Conservation (phyloP, 306 rosid species). For the Fragaria nilgerrensis region DNA sequence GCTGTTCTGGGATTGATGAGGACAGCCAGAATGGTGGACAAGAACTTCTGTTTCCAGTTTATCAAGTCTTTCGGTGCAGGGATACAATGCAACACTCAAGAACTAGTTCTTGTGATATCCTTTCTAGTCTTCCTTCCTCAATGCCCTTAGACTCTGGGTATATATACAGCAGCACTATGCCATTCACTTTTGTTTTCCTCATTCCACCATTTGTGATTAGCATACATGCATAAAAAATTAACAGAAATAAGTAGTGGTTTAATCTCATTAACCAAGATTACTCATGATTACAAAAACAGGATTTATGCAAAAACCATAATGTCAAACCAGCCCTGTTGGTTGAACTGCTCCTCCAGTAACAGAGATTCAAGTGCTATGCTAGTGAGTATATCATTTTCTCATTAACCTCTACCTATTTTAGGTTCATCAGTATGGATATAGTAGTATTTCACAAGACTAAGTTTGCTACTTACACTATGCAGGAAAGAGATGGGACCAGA, state of each 20-base stretch:
- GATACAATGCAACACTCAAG: conserved; percentile 66
- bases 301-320: conserved; percentile 62
- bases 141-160: conserved; percentile 74
- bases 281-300: conserved; percentile 37
- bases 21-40: conserved; percentile 45
- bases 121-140: conserved; percentile 60
- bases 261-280: neutral
- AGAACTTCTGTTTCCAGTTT: conserved; percentile 56
- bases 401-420: neutral
- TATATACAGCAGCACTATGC: neutral
- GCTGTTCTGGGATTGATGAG: conserved; percentile 80
- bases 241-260: neutral
- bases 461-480: neutral
- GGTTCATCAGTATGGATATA: neutral
- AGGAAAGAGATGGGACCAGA: conserved; percentile 76
- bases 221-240: neutral
- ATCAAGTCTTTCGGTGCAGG: conserved; percentile 64
- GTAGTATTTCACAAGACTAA: neutral
- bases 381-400: conserved; percentile 36
- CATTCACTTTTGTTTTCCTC: neutral
- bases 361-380: conserved; percentile 39
- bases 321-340: conserved; percentile 75
- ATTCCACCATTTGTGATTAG: neutral
- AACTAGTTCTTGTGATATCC: conserved; percentile 62
- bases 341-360: conserved; percentile 52